Base-by-base conservation (phyloP, 2,329 filamentous ascomycete genomes). In the Fusarium transvaalense region DNA sequence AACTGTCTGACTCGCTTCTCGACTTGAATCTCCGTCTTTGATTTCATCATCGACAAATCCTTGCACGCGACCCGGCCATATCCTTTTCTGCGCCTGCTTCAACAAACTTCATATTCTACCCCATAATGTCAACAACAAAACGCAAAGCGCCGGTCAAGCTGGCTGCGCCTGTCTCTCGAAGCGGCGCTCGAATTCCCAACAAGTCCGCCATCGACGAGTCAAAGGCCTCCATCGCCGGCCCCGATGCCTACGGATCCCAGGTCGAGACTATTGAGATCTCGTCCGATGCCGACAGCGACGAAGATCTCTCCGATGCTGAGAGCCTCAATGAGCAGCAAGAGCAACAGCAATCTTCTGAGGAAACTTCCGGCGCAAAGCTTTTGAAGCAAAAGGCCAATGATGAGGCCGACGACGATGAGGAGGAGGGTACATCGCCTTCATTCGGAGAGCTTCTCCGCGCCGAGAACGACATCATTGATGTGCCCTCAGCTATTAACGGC, bases 391-490 rank as follows among this genome's bases (percentile, higher is more conserved):
- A 64, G 38, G 39, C 66, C 65, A 78, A 78, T 61, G 76, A 74
- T 55, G 68, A 74, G 38, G 69, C 60, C 19, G 39, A 64, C n/a
- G 71, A 73, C 10, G 71, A 76, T 12, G 71, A 76, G 6, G 77
- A 76, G 32, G 84, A 87, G 56, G 81, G 80, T 8, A 79, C 82
- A 19, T 83, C 81, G 31, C 92, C 93, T 5, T 92, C 93, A 1
- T 97, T 98, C 77, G 95, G 94, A 73, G 95, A 98, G 76, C 88
- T 97, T 45, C 84, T 97, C 41, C 91, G 89, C 71, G 88, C 89
- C 58, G 85, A 89, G 57, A 86, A 89, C 61, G 89, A 92, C 68
- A 87, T 91, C 50, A 91, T 97, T 73, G 92, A 97, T 71, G 92
- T 97, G 9, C 81, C 89, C 42, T 61, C 75, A 27, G 65, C 72